Evolutionary conservation across 106 monocot species (phyloP).

Genomic region (Allium sativum): DNA sequence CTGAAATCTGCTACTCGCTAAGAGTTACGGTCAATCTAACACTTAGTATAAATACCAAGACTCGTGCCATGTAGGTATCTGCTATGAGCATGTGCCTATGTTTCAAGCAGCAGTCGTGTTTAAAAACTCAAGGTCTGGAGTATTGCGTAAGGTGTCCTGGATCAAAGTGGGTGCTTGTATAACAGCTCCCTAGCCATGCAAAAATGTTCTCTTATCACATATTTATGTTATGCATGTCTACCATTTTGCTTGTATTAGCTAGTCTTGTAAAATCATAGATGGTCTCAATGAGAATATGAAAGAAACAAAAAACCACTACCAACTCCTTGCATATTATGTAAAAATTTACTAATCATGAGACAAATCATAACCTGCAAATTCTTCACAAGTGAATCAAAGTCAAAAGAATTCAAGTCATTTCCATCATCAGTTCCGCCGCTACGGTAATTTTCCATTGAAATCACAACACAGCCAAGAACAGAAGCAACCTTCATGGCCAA

Average conservation of each 20-base stretch:
- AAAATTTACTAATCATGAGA: neutral
- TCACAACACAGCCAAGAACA: conserved; percentile 67
- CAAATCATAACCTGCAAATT: conserved; percentile 61
- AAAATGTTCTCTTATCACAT: neutral
- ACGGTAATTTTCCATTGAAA: conserved; percentile 97
- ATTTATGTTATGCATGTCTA: neutral
- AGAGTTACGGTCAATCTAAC: too few relatives aligned
- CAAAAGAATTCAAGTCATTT: conserved; percentile 75
- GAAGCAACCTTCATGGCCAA: conserved; percentile 96
- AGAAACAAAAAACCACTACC: neutral
- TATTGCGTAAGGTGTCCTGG: too few relatives aligned
- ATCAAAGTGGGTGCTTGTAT: too few relatives aligned
- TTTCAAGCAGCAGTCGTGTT: too few relatives aligned
- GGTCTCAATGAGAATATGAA: neutral
- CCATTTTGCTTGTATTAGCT: neutral
- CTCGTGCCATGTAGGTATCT: too few relatives aligned
- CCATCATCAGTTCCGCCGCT: conserved; percentile 59
- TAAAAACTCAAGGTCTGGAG: too few relatives aligned
- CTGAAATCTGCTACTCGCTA: too few relatives aligned
- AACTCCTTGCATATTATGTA: neutral
- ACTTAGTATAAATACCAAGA: too few relatives aligned
- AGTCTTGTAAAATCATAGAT: too few relatives aligned
- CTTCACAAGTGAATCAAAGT: conserved; percentile 50
- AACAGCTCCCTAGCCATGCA: too few relatives aligned
- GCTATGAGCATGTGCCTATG: too few relatives aligned